Percentiles rank a stretch among this genome's conserved stretches.
phyloP scores from a whole-genome alignment of 176 grass and related monocot species.

The barley (Hordeum vulgare) region DNA sequence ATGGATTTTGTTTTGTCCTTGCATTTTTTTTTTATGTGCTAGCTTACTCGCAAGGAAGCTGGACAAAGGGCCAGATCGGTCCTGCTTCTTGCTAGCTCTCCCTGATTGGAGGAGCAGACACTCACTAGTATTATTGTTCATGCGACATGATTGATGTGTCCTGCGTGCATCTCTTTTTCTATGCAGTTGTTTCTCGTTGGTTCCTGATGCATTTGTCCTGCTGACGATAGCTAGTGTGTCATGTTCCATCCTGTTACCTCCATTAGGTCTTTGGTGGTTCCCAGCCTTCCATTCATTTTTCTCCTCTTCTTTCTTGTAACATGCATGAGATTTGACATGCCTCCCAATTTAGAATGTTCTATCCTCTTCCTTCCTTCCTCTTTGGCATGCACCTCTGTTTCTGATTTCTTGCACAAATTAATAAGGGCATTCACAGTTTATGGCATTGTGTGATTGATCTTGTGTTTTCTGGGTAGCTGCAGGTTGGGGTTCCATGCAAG shows the following conservation, averaged over 20 bases:
- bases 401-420: not conserved
- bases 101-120: not conserved
- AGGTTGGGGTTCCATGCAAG: conserved; percentile 94
- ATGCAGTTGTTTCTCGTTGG: conserved; percentile 18
- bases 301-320: conserved; percentile 17
- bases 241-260: conserved; percentile 33
- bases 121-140: not conserved
- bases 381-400: not conserved
- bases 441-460: conserved; percentile 33
- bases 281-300: not conserved
- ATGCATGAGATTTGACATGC: conserved; percentile 15
- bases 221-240: conserved; percentile 4
- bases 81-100: not conserved
- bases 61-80: conserved; percentile 4
- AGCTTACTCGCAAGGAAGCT: conserved; percentile 4
- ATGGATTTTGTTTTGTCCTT: not conserved
- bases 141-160: conserved; percentile 28
- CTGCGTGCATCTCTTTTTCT: not conserved
- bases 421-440: not conserved
- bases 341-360: conserved; percentile 16
- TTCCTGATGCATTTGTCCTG: conserved; percentile 5
- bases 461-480: conserved; percentile 51
- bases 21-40: not conserved
- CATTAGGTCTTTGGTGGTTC: conserved; percentile 23
- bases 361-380: not conserved